Conservation (phyloP, 495 filamentous ascomycete genomes). For the Penicillium nucicola region DNA sequence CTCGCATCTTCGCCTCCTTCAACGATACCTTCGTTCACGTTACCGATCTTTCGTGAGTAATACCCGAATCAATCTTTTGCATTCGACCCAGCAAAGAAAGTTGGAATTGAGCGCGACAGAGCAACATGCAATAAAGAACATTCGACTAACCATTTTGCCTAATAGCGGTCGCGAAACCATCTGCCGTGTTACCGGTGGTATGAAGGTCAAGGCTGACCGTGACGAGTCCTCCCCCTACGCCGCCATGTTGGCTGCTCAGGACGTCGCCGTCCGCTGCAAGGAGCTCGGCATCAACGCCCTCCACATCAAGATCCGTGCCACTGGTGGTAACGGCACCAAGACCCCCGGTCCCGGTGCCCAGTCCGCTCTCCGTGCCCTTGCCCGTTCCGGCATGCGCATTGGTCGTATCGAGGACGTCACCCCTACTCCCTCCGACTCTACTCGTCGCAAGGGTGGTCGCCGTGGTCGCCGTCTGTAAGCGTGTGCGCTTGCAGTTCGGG, state of each 20-base stretch:
- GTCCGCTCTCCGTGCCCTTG: constrained; percentile 96
- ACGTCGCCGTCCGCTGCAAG: constrained; percentile 94
- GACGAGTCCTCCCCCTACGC: constrained; percentile 99
- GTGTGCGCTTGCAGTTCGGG: constrained; percentile 36
- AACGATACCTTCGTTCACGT: constrained; percentile 99
- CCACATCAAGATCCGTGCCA: constrained; percentile 99
- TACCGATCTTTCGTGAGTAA: constrained; percentile 92
- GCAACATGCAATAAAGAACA: not conserved
- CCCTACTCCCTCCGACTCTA: constrained; percentile 96
- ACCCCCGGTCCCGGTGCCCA: constrained; percentile 98
- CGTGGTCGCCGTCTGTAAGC: constrained; percentile 98
- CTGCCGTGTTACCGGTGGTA: constrained; percentile 97
- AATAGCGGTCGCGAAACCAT: constrained; percentile 99
- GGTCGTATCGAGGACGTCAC: constrained; percentile 99
- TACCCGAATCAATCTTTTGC: constrained; percentile 1
- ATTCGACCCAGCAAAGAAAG: not conserved
- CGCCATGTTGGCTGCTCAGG: constrained; percentile 98
- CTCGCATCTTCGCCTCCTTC: constrained; percentile 98
- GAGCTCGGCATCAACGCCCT: constrained; percentile 98
- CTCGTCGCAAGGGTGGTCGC: constrained; percentile 98
- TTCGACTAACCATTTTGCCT: constrained; percentile 62
- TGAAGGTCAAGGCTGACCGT: constrained; percentile 99
- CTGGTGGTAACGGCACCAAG: constrained; percentile 99
- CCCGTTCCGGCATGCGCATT: constrained; percentile 99
- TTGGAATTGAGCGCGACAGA: not conserved